Evolutionary conservation across 129 eudicot genomes (phyloP).

Genomic region (Centrapalus pauciflorus): DNA sequence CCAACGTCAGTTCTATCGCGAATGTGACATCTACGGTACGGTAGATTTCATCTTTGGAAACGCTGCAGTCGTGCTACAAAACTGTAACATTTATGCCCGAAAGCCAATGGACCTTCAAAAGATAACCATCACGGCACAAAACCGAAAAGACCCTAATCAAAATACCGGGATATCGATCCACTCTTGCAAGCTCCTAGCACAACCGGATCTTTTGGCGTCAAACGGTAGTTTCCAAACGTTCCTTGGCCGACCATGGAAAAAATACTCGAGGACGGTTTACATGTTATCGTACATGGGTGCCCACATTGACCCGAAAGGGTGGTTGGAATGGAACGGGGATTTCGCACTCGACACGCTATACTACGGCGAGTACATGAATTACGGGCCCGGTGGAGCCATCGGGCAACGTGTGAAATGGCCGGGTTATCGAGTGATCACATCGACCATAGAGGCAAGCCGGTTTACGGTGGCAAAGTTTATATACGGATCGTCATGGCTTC

Average conservation of each 20-base stretch:
- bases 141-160: constrained; percentile 52
- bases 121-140: constrained; percentile 49
- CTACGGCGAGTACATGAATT: constrained; percentile 42
- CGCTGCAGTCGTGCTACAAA: constrained; percentile 42
- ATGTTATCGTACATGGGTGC: constrained; percentile 36
- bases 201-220: constrained; percentile 30
- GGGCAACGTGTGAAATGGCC: constrained; percentile 41
- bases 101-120: constrained; percentile 41
- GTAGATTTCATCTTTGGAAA: constrained; percentile 50
- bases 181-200: constrained; percentile 32
- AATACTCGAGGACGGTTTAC: constrained; percentile 39
- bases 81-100: constrained; percentile 36
- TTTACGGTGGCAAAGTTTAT: constrained; percentile 51
- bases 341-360: constrained; percentile 37
- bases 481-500: constrained; percentile 50
- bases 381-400: constrained; percentile 35
- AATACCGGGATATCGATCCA: constrained; percentile 55
- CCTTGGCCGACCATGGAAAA: constrained; percentile 59
- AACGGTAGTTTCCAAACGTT: constrained; percentile 29
- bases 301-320: constrained; percentile 44
- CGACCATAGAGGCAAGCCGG: constrained; percentile 31
- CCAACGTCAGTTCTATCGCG: constrained; percentile 43
- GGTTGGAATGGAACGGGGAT: constrained; percentile 45
- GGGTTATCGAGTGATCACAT: constrained; percentile 47
- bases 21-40: constrained; percentile 38